Evolutionary conservation across 352 stramenopile genomes (phyloP).

Genomic region (Phytopythium boreale): DNA sequence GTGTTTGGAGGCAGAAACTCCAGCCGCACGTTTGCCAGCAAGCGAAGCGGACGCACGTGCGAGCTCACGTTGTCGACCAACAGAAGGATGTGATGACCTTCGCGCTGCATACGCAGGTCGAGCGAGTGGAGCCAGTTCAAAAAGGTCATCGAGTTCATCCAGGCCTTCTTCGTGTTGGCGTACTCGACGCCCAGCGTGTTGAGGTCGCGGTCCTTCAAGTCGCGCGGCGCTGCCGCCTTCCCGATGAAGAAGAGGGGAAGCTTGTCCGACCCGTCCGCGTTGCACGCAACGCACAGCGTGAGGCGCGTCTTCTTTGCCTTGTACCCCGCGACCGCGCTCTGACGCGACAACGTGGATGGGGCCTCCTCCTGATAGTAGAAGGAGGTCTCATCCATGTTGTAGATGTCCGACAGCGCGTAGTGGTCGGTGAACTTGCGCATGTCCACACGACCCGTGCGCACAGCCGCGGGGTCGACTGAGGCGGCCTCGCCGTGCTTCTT

Average conservation of each 20-base stretch:
- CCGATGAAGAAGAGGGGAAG: slow-evolving; percentile 13
- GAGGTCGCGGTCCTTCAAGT: slow-evolving; percentile 8
- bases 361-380: slow-evolving; percentile 13
- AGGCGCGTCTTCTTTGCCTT: slow-evolving; percentile 12
- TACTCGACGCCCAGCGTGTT: slow-evolving; percentile 10
- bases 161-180: slow-evolving; percentile 14
- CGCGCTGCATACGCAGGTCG: slow-evolving; percentile 5
- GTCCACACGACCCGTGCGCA: not conserved
- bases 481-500: slow-evolving; percentile 7
- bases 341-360: slow-evolving; percentile 1
- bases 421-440: not conserved
- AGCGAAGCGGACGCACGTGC: not conserved
- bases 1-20: too few relatives aligned
- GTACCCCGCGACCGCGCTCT: not conserved
- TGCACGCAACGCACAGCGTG: slow-evolving; percentile 10
- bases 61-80: slow-evolving; percentile 14
- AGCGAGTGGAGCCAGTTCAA: slow-evolving; percentile 11
- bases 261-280: slow-evolving; percentile 10
- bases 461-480: slow-evolving; percentile 3
- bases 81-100: slow-evolving; percentile 10
- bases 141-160: slow-evolving; percentile 17
- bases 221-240: slow-evolving; percentile 4
- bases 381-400: slow-evolving; percentile 15
- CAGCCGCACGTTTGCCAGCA: not conserved
- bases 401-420: slow-evolving; percentile 6